Evolutionary conservation across 2,329 filamentous ascomycete species (phyloP), one percentile per base, ranked within the genome.

Genomic region (Raffaelea albimanens): DNA sequence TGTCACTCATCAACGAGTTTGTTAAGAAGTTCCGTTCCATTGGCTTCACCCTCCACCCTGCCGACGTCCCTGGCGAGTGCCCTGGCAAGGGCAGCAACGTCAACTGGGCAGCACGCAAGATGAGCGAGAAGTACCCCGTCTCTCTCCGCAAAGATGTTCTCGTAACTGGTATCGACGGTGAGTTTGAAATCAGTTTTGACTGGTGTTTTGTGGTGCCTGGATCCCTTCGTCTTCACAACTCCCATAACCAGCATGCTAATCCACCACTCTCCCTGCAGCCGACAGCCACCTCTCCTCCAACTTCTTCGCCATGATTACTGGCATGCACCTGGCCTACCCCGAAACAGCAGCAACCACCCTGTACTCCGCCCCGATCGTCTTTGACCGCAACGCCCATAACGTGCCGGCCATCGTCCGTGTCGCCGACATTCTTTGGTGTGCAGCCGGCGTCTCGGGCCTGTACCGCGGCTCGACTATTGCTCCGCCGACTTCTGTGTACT

Each of bases 61-160:
- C 70, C 20, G 78, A 78, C 47, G 76, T 87, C 45, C 73, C 76
- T 3, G 78, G 80, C 13, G 83, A 87, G 59, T 76, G 82, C 44
- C 80, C 82, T 46, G 83, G 83, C 49, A 87, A 87, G 59, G 83
- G 83, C 53, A 87, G 83, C 67, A 87, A 87, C 61, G 72, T 84
- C 51, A 76, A 77, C 45, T 87, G 82, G 80, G 81, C 82, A 18
- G 83, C 82, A 10, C 75, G 76, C 53, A 79, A 81, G 60, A 69
- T 83, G 45, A 82, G 78, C 59, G 72, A 75, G 56, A 79, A 73
- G 56, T 84, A 85, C 56, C 60, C 71, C 5, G 65, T 74, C 48
- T 60, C 59, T 8, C 56, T 65, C 54, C 70, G 78, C 50, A 76
- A 75, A 54, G 74, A 85, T 58, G 76, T 85, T 4, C 73, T 87